These are phyloP conservation scores for Glebionis coronaria DNA, from an alignment of 129 eudicot genomes.

Conservation along the genomic window DNA sequence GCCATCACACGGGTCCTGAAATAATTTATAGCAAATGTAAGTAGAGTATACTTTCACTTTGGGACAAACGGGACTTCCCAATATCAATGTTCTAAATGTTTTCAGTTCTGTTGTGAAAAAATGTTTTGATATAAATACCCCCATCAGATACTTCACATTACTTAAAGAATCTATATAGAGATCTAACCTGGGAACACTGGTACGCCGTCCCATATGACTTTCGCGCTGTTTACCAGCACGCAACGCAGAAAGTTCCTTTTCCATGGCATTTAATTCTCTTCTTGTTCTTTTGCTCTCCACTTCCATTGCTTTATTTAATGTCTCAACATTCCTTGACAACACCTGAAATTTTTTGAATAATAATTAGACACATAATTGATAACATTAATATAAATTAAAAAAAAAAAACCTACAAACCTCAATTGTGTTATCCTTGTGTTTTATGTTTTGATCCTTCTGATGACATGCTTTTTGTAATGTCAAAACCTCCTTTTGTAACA, in stretches of 20 bases:
- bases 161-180: neutral
- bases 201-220: conserved; percentile 35
- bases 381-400: neutral
- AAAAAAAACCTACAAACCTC: conserved; percentile 53
- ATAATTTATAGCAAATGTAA: conserved; percentile 1
- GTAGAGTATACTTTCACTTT: neutral
- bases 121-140: neutral
- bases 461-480: conserved; percentile 68
- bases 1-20: conserved; percentile 29
- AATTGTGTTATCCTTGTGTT: conserved; percentile 75
- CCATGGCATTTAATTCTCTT: conserved; percentile 79
- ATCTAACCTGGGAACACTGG: conserved; percentile 47
- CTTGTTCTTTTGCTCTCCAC: conserved; percentile 81
- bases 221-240: conserved; percentile 60
- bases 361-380: neutral
- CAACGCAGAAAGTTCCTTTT: conserved; percentile 71
- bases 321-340: conserved; percentile 75
- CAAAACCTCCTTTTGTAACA: conserved; percentile 89
- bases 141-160: neutral
- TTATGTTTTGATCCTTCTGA: conserved; percentile 68
- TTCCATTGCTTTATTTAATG: conserved; percentile 82
- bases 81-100: neutral
- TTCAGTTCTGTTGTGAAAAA: neutral
- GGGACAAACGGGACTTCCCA: too few species aligned
- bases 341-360: conserved; percentile 39